Evolutionary conservation across 73 alveolate genomes (phyloP).

Genomic region (Tetrahymena malaccensis): DNA sequence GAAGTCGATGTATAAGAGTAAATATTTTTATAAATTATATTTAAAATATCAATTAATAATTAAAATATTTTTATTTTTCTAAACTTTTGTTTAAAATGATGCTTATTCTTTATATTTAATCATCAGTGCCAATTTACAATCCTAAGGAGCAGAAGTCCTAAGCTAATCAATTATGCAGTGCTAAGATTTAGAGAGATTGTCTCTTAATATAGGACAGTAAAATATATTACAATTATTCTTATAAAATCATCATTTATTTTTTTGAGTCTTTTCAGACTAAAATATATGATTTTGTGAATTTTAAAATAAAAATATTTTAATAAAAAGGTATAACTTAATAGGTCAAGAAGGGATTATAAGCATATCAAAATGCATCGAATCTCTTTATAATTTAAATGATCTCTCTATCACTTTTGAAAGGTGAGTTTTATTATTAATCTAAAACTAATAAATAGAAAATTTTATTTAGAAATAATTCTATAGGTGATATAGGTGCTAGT

Average conservation of each 20-base stretch:
- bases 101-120: neutral
- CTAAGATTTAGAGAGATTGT: neutral
- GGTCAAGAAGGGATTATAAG: neutral
- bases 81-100: neutral
- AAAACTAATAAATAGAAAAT: neutral
- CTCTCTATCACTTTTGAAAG: neutral
- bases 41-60: too few species aligned
- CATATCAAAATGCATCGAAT: neutral
- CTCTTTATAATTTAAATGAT: neutral
- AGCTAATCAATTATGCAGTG: neutral
- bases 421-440: neutral
- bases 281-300: too few species aligned
- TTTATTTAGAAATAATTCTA: neutral
- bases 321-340: neutral
- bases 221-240: too few species aligned
- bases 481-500: neutral
- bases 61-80: too few species aligned
- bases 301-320: neutral
- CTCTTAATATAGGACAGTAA: neutral
- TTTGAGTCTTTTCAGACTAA: too few species aligned
- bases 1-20: neutral
- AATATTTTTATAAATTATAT: too few species aligned
- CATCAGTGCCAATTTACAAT: neutral
- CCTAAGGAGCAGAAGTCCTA: neutral
- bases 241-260: too few species aligned